Evolutionary conservation across 139 green algal species (phyloP), one percentile per base, ranked within the genome.

Genomic region (Chlamydomonas sp.): DNA sequence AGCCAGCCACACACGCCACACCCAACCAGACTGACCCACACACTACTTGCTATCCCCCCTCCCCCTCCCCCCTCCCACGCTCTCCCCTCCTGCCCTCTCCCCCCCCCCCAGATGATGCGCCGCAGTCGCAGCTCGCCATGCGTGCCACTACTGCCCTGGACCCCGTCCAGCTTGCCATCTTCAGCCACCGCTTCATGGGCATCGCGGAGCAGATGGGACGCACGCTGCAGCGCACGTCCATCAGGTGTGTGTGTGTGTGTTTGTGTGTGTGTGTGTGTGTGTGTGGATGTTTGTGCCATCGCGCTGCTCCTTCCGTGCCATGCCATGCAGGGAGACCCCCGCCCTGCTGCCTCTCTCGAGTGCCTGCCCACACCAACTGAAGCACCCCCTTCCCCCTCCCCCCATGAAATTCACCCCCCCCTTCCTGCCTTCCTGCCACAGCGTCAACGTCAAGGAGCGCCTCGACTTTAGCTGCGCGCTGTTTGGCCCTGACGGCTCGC

Each of bases 141-240:
- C 43, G 43, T n/a, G n/a, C 10, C 43, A 50, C 16, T 16, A 50
- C 43, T 50, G n/a, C n/a, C n/a, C n/a, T n/a, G 36, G 94, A 99
- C 77, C 90, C 95, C 20, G 90, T 99, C 26, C 86, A 90, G 68
- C 87, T 99, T 34, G 88, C 91, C 38, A 95, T 99, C 67, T 98
- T 98, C 80, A 89, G 73, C 35, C 95, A 99, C 79, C 85, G 90
- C 64, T 99, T 99, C 83, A 99, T 99, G 94, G 88, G 90, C 67
- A 98, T 99, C 16, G 94, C 94, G 34, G 94, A 99, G 84, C 94
- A 98, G 82, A 99, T 99, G 94, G 94, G 94, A 1, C 87, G 90
- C 35, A 92, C 90, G 39, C 81, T 99, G 69, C 70, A 76, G 70
- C 70, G 70, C 60, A 76, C 70, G 24, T 69, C 54, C 36, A 69